Conservation (phyloP, 2,329 filamentous ascomycete species). For the Pseudogymnoascus pannorum region DNA sequence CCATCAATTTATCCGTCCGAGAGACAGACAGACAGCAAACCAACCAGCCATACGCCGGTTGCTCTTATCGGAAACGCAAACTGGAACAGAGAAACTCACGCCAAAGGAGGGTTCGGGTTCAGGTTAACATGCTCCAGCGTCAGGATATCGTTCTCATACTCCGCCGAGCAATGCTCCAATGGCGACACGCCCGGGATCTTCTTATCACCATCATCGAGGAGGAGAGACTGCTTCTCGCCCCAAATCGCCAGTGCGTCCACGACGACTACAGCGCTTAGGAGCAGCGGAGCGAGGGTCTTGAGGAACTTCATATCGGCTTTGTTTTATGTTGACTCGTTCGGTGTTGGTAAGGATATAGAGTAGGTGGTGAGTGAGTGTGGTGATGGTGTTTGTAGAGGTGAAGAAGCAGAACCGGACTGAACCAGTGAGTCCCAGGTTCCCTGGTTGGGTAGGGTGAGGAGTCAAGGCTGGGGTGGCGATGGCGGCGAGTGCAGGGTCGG, state of each 20-base stretch:
- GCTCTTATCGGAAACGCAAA: too few species aligned
- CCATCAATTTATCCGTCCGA: too few species aligned
- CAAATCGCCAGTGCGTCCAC: slow-evolving; percentile 34
- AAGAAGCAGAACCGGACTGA: too few species aligned
- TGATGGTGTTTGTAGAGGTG: neutral
- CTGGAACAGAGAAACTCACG: too few species aligned
- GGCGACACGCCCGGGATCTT: slow-evolving; percentile 80
- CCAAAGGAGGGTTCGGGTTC: slow-evolving; percentile 73
- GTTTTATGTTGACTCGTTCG: too few species aligned
- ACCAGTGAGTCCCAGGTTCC: too few species aligned
- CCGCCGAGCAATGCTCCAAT: slow-evolving; percentile 63
- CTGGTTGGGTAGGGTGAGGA: slow-evolving; percentile 1
- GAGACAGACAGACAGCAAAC: too few species aligned
- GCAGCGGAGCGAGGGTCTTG: slow-evolving; percentile 21
- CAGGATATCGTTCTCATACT: slow-evolving; percentile 64
- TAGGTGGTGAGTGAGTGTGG: neutral
- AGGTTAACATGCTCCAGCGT: slow-evolving; percentile 74
- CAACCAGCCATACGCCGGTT: too few species aligned
- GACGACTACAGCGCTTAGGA: slow-evolving; percentile 27
- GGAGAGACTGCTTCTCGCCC: slow-evolving; percentile 41
- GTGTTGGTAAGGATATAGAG: neutral
- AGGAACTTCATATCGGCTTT: slow-evolving; percentile 27
- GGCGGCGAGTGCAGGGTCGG: neutral
- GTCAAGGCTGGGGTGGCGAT: neutral
- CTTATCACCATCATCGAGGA: slow-evolving; percentile 36